Percentiles rank a stretch among this genome's conserved stretches.
These are phyloP conservation scores for Arachis stenosperma DNA, from an alignment of 306 rosid species.

Conservation along the genomic window DNA sequence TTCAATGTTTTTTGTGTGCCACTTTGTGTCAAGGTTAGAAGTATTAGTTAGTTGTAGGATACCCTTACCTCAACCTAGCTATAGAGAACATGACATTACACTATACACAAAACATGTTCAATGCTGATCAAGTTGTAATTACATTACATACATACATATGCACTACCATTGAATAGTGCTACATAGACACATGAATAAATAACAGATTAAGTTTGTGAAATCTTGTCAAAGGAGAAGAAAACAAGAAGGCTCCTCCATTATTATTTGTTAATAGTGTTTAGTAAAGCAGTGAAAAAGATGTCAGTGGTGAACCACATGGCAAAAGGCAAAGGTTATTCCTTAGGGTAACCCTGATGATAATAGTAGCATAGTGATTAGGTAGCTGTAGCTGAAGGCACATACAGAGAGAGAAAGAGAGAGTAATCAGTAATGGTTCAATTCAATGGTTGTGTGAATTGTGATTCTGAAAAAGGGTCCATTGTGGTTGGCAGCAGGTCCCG, in stretches of 20 bases:
- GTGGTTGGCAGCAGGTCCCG: constrained; percentile 32
- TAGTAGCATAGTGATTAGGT: background rate
- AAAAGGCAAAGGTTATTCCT: constrained; percentile 13
- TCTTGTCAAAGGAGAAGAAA: background rate
- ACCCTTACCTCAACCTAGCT: constrained; percentile 7
- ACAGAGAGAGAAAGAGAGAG: background rate
- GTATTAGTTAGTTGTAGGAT: too few species aligned
- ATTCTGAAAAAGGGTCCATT: constrained; percentile 23
- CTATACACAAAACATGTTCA: constrained; percentile 14
- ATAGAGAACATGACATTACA: constrained; percentile 17
- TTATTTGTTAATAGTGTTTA: background rate
- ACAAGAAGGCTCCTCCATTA: background rate
- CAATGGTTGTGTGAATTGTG: background rate
- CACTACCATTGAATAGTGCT: too few species aligned
- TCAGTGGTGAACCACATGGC: constrained; percentile 38
- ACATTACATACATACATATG: too few species aligned
- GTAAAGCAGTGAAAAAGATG: background rate
- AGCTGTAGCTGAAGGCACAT: background rate
- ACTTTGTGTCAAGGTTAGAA: background rate
- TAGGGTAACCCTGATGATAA: constrained; percentile 2
- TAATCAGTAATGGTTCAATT: too few species aligned
- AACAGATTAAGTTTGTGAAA: background rate
- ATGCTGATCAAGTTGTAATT: background rate
- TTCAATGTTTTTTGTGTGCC: constrained; percentile 43
- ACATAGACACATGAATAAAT: too few species aligned